phyloP scores from a whole-genome alignment of 75 land plant genomes.

The Selaginella tamariscina region DNA sequence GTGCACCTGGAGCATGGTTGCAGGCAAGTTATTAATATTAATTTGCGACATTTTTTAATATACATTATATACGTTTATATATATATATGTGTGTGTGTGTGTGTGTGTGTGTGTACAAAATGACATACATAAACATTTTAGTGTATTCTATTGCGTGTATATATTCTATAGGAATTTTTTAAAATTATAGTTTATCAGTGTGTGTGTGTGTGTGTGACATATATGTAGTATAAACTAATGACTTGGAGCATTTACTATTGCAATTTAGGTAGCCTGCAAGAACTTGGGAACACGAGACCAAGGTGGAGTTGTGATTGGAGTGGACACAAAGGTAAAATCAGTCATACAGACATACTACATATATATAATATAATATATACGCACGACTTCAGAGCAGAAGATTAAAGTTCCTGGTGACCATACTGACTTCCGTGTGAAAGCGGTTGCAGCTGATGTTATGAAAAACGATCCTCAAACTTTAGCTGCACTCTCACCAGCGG shows the following conservation, averaged over 20 bases:
- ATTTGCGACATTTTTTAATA: not conserved
- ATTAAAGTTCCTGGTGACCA: constrained; percentile 70
- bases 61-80: not conserved
- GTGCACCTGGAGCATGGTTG: constrained; percentile 96
- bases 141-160: no score
- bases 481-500: constrained; percentile 54
- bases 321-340: constrained; percentile 61
- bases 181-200: no score
- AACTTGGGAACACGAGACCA: constrained; percentile 59
- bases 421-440: constrained; percentile 71
- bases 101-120: not conserved
- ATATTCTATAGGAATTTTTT: no score
- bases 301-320: constrained; percentile 73
- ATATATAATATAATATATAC: not conserved
- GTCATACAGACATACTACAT: not conserved
- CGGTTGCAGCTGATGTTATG: constrained; percentile 73
- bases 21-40: constrained; percentile 34
- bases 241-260: no score
- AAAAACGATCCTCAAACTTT: constrained; percentile 21
- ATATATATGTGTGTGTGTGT: no score
- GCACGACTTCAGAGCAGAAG: constrained; percentile 38
- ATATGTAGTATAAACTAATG: no score
- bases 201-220: no score
- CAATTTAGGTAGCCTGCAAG: constrained; percentile 79
- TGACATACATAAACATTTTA: not conserved